Percentiles rank a stretch among this genome's conserved stretches.
These are phyloP conservation scores for Cornus suecica DNA, from an alignment of 148 eudicot genomes.

Conservation along the genomic window DNA sequence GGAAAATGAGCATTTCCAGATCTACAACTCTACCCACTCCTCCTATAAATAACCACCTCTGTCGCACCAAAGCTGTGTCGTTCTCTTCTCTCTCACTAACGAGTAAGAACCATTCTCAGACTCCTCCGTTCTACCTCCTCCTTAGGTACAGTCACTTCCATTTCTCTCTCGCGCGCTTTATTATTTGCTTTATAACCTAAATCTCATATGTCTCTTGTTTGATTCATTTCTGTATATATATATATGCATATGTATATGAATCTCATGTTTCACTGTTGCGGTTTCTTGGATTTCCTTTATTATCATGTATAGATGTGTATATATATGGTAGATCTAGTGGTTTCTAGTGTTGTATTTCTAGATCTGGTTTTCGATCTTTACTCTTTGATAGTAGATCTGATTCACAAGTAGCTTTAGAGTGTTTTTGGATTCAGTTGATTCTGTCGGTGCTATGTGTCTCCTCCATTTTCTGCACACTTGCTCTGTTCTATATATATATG, in stretches of 20 bases:
- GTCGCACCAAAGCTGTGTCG: neutral
- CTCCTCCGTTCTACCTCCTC: slow-evolving; percentile 15
- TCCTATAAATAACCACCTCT: slow-evolving; percentile 14
- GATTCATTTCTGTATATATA: too few relatives aligned
- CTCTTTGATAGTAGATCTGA: slow-evolving; percentile 3
- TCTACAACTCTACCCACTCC: slow-evolving; percentile 9
- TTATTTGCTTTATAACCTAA: too few relatives aligned
- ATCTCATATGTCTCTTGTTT: too few relatives aligned
- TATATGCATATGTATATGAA: too few relatives aligned
- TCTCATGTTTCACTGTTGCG: too few relatives aligned
- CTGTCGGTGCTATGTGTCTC: neutral
- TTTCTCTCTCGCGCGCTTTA: too few relatives aligned
- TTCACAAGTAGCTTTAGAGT: neutral
- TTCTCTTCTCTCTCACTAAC: slow-evolving; percentile 7
- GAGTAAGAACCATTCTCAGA: neutral
- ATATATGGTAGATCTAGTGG: neutral
- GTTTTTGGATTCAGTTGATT: neutral
- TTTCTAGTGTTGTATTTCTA: neutral
- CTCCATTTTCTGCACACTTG: neutral
- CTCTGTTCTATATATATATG: slow-evolving; percentile 5
- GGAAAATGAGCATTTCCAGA: neutral
- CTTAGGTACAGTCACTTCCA: slow-evolving; percentile 7
- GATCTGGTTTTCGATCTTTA: slow-evolving; percentile 10
- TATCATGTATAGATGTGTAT: neutral
- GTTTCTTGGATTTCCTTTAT: too few relatives aligned